Evolutionary conservation across 768 basidiomycete species (phyloP).

Genomic region (Leccinellum albellum): DNA sequence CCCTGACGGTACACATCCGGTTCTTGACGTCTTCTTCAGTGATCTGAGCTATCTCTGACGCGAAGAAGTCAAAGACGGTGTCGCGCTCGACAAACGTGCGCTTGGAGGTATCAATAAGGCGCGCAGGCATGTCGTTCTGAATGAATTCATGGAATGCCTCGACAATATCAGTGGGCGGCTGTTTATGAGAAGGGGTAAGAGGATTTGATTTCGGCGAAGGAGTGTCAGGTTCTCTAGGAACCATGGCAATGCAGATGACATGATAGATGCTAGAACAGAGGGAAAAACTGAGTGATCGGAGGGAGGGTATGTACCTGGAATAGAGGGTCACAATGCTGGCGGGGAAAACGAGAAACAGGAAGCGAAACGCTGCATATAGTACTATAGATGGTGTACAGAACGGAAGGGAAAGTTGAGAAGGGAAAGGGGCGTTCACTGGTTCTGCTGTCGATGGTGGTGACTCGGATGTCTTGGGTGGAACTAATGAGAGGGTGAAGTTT

Average conservation of each 20-base stretch:
- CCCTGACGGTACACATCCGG: not conserved
- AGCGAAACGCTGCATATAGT: not conserved
- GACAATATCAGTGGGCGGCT: constrained; percentile 7
- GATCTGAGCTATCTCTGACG: constrained; percentile 11
- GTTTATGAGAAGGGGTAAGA: not conserved
- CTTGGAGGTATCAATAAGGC: constrained; percentile 22
- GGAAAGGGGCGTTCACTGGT: not conserved
- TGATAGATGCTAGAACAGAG: not conserved
- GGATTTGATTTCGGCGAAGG: not conserved
- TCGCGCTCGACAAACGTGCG: constrained; percentile 22
- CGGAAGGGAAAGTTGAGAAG: not conserved
- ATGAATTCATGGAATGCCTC: constrained; percentile 21
- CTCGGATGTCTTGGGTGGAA: constrained; percentile 1
- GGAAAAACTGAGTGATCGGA: not conserved
- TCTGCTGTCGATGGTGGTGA: not conserved
- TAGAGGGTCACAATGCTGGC: not conserved
- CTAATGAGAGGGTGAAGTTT: not conserved
- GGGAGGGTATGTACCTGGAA: not conserved
- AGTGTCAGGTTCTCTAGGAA: no score
- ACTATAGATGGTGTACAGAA: not conserved
- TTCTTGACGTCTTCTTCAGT: constrained; percentile 15
- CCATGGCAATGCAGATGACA: not conserved
- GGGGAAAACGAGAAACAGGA: not conserved
- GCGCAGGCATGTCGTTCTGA: constrained; percentile 25
- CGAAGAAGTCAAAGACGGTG: constrained; percentile 18